Base-by-base conservation (phyloP, 2,329 filamentous ascomycete genomes). In the Ceratocystiopsis sp. region DNA sequence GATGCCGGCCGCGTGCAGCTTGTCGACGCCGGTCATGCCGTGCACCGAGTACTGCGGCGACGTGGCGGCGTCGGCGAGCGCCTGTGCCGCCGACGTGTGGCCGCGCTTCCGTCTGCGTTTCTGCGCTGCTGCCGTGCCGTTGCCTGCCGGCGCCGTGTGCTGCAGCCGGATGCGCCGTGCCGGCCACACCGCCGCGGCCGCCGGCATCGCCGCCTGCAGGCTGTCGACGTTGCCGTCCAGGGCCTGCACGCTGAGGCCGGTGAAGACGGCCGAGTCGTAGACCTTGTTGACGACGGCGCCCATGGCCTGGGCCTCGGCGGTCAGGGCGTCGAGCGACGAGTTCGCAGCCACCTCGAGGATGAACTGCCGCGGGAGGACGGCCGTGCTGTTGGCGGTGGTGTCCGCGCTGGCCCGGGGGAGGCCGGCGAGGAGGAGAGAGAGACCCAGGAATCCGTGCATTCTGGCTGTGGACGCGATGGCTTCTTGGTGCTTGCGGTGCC, bases 161-260 rank as follows among this genome's bases (percentile, higher is more conserved):
- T 14, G 46, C 40, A 57, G 43, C 21, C 44, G 41, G 37, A 54
- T 50, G 15, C 45, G 46, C 14, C 47, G 50, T 1, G 52, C 49
- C 6, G 49, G 46, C 55, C 55, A 57, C 3, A 52, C 53, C 18
- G 54, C 45, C 19, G 44, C 42, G 0, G 35, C 38, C n/a, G 41
- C 19, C n/a, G 13, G 17, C 2, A 50, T 21, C 4, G 37, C 42
- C 21, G n/a, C n/a, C n/a, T 47, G 46, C 12, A 54, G 49, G 9
- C 46, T 47, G 38, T 54, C 49, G 29, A 50, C 21, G 42, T 51
- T 53, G 29, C 48, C 40, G 9, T 41, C 39, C 29, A 43, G 42
- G 12, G 50, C 44, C 46, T 50, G 47, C 25, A 54, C 48, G 19
- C 47, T 49, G 10, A 50, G 45, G 16, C 52, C 52, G 1, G 48